phyloP scores from a whole-genome alignment of 108 stramenopile genomes.

The Ochromonas danica region DNA sequence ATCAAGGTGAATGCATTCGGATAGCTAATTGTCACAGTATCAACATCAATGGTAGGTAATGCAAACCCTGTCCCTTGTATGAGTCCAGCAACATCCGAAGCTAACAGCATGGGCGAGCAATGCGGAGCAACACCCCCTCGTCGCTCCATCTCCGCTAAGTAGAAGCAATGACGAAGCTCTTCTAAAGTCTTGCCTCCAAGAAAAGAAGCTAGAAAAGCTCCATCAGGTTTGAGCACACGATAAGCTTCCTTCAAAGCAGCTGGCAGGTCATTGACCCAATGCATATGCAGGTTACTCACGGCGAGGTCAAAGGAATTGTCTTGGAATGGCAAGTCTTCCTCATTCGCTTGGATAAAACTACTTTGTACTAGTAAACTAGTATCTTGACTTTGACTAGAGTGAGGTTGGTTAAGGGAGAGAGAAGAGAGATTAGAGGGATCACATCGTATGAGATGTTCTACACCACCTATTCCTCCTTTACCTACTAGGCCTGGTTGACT shows the following conservation, averaged over 20 bases:
- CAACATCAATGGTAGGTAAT: slow-evolving; percentile 91
- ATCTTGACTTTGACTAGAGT: neutral
- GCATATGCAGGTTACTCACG: slow-evolving; percentile 74
- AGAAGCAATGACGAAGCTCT: slow-evolving; percentile 78
- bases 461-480: slow-evolving; percentile 38
- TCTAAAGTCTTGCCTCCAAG: slow-evolving; percentile 86
- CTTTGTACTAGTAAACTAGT: neutral
- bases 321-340: slow-evolving; percentile 63
- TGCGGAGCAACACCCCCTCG: slow-evolving; percentile 84
- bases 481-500: neutral
- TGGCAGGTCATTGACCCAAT: slow-evolving; percentile 94
- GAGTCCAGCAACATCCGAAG: slow-evolving; percentile 80
- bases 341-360: slow-evolving; percentile 22
- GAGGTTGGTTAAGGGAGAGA: neutral
- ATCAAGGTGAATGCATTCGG: slow-evolving; percentile 79
- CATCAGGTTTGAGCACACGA: slow-evolving; percentile 88
- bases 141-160: slow-evolving; percentile 78
- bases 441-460: slow-evolving; percentile 46
- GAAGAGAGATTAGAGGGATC: slow-evolving; percentile 44
- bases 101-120: slow-evolving; percentile 84
- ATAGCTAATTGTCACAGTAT: slow-evolving; percentile 70
- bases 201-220: slow-evolving; percentile 89
- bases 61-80: slow-evolving; percentile 80
- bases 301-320: slow-evolving; percentile 90
- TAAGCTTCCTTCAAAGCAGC: slow-evolving; percentile 63